Base-by-base conservation (phyloP, 192 early-diverging fungal genomes). In the Gigaspora rosea region DNA sequence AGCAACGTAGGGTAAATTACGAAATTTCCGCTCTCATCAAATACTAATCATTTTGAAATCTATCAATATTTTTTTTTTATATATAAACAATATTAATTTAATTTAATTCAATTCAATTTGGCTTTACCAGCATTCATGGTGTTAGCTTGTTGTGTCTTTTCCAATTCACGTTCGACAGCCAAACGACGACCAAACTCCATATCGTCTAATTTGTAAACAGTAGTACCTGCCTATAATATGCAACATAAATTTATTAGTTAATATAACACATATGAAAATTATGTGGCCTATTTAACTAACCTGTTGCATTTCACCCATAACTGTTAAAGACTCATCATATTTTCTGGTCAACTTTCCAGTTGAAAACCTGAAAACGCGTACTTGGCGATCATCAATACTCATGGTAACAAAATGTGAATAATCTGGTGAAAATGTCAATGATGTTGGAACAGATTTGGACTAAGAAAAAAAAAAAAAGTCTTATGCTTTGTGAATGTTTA, bases 171-270 rank as follows among this genome's bases (percentile, higher is more conserved):
- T 62, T 99, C 97, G 11, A 93, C 85, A 1, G 96, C 96, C 58
- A 97, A 71, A 48, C 97, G 85, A 71, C 96, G 86, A 16, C 97
- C 96, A 88, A 99, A 98, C 80, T 99, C 97, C 96, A 99, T 99
- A 73, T 95, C 95, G 82, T 99, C 97, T 52, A 98, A 78, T 78
- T 90, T 90, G 76, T 91, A 86, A 33, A 87, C 80, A n/a, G 88
- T 87, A 22, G 91, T 92, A 16, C 92, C 93, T 13, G 91, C 92
- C 87, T 88, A 82, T 46, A n/a, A 36, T 46, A 33, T 35, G 50
- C n/a, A 54, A 54, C 11, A 54, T 66, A 4, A 66, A 41, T 65
- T n/a, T 46, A 36, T 54, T 54, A 16, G 3, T 18, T 54, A 54
- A 54, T 54, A 54, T 27, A 18, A 12, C 52, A 4, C 52, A 18